Base-by-base conservation (phyloP, 2,329 filamentous ascomycete genomes). In the Pestalotiopsis fici region DNA sequence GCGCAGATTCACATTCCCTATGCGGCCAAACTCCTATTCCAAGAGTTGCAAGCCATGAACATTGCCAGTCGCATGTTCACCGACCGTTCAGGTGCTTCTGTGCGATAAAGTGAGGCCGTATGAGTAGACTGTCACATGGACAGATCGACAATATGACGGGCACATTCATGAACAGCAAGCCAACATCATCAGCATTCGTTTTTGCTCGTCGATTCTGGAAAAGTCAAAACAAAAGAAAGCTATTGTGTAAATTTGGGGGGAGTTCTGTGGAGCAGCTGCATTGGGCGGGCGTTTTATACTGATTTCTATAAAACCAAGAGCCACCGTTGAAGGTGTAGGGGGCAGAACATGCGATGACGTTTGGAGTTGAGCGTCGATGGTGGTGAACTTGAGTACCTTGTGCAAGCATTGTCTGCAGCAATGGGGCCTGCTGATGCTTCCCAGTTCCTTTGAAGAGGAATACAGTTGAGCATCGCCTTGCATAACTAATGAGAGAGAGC, bases 11-110 rank as follows among this genome's bases (percentile, higher is more conserved):
- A 98, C 79, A 97, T 99, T 71, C 96, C 96, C 0, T 99, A 99
- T 78, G 96, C 96, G 2, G 96, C 96, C 69, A 99, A 99, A 85
- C 87, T 99, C 62, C 89, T 99, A 63, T 99, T 99, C 91, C 96
- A 99, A 84, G 96, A 99, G 84, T 85, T 99, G 73, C 93, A 95
- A 78, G 91, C 94, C 62, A 99, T 99, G 96, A 98, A 98, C 81
- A 98, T 99, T 80, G 95, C 96, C 12, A 92, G 95, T 37, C 91
- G 96, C 79, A 95, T 99, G 94, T 99, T 97, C 79, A 98, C 95
- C 50, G 93, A 93, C 78, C 85, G 92, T 68, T 94, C 91, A 18
- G 92, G 92, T 65, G 90, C 93, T 67, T 90, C 89, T 56, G 88
- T 94, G 71, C 87, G 92, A 71, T 92, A 18, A 12, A 13, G 7